phyloP scores from a whole-genome alignment of 352 stramenopile species.

The Phytophthora megakarya region DNA sequence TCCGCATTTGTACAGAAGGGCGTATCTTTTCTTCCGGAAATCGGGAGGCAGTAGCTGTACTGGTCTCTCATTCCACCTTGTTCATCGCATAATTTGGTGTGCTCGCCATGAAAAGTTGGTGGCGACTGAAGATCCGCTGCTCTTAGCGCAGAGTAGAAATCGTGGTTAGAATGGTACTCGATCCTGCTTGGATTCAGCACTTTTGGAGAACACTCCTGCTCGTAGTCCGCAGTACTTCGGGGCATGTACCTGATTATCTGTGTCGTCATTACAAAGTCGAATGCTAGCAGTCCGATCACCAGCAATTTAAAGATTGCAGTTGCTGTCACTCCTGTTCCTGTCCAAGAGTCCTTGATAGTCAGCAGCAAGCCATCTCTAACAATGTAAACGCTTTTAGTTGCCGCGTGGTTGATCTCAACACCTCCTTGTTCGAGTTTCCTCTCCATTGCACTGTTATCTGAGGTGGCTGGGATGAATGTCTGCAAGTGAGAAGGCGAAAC shows the following conservation, averaged over 20 bases:
- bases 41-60: conserved; percentile 48
- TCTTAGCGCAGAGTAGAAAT: conserved; percentile 19
- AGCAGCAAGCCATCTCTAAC: not conserved
- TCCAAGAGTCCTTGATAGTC: conserved; percentile 8
- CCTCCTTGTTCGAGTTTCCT: conserved; percentile 14
- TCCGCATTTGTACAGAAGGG: conserved; percentile 47
- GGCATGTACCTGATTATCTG: conserved; percentile 1
- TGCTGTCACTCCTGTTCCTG: conserved; percentile 3
- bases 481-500: too few relatives aligned
- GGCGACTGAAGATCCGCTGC: not conserved
- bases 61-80: not conserved
- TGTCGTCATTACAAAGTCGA: conserved; percentile 11
- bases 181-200: conserved; percentile 1
- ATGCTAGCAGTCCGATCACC: conserved; percentile 12
- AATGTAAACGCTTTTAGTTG: too few relatives aligned
- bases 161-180: conserved; percentile 16
- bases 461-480: too few relatives aligned
- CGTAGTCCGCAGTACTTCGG: too few relatives aligned
- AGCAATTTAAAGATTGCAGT: conserved; percentile 12
- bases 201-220: conserved; percentile 14
- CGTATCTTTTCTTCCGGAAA: conserved; percentile 46
- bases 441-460: too few relatives aligned
- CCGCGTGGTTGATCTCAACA: not conserved
- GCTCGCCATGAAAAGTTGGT: conserved; percentile 32
- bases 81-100: conserved; percentile 22